Evolutionary conservation across 2,329 filamentous ascomycete genomes (phyloP), one percentile per base, ranked within the genome.

Genomic region (Epicoccum sorghinum): DNA sequence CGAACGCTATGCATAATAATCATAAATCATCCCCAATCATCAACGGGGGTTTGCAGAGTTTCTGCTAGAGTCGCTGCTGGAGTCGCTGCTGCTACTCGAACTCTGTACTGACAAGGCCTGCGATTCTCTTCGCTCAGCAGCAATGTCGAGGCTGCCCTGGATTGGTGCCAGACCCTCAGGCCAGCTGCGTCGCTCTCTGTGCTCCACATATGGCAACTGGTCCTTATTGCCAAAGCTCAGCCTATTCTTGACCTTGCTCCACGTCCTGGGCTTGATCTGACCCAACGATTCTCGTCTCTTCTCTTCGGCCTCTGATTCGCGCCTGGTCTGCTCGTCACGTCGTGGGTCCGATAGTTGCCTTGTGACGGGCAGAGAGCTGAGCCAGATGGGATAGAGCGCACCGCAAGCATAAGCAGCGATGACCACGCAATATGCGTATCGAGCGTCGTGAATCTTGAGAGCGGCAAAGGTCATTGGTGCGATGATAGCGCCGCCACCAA

Each of bases 401-500:
- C 82, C 83, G 6, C 75, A 78, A 0, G 77, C 76, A 52, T 81
- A 86, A 0, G 79, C 74, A 0, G 82, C 82, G 10, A 83, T 72
- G 4, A 82, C 76, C 12, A 87, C 80, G 47, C 79, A 79, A 57
- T 82, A 82, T 0, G 82, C 81, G 52, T 80, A 83, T 14, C 75
- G 72, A 1, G 77, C 65, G 22, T 77, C 76, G 3, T 71, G 67
- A 0, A 66, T 61, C 7, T 77, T 69, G 4, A 70, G 66, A 7
- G 80, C 78, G 0, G 77, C 78, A 46, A 78, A 79, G 57, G 82
- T 78, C 50, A 86, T 80, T 7, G 83, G 83, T 0, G 84, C 81
- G 52, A 86, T 82, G 29, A 80, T 75, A 1, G 78, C 79, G 2
- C 83, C 85, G 1, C 83, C 85, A 14, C 77, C 77, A 37, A 85